Conservation (phyloP, 495 filamentous ascomycete species). For the Xylaria palmicola region DNA sequence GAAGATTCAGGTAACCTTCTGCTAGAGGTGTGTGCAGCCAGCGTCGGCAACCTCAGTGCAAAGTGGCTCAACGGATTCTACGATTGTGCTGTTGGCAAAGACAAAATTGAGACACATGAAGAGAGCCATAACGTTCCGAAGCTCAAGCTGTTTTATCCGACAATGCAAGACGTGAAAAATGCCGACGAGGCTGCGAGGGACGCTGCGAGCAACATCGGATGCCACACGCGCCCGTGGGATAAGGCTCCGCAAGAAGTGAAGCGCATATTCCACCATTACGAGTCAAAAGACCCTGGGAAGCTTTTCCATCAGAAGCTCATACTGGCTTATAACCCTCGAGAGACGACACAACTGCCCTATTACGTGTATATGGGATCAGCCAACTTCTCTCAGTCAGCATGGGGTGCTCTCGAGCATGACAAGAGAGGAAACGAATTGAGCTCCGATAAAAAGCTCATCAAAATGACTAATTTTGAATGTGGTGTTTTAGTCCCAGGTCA, state of each 20-base stretch:
- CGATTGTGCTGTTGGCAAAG: slow-evolving; percentile 20
- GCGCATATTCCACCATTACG: slow-evolving; percentile 22
- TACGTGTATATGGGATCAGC: slow-evolving; percentile 24
- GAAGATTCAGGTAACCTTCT: not conserved
- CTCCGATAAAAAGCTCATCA: slow-evolving; percentile 16
- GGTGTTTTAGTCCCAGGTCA: slow-evolving; percentile 21
- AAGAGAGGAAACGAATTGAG: slow-evolving; percentile 18
- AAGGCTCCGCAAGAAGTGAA: slow-evolving; percentile 16
- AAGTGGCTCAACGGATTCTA: slow-evolving; percentile 23
- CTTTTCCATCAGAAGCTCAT: slow-evolving; percentile 25
- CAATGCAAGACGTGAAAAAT: slow-evolving; percentile 16
- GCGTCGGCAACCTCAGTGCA: slow-evolving; percentile 20
- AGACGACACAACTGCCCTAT: slow-evolving; percentile 10
- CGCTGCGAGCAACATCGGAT: slow-evolving; percentile 21
- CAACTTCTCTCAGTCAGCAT: slow-evolving; percentile 24
- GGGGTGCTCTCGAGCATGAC: slow-evolving; percentile 20
- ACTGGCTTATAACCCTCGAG: slow-evolving; percentile 17
- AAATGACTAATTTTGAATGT: slow-evolving; percentile 23
- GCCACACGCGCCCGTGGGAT: slow-evolving; percentile 21
- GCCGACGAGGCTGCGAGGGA: slow-evolving; percentile 16
- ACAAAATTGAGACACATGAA: slow-evolving; percentile 2
- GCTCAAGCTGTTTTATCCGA: slow-evolving; percentile 23
- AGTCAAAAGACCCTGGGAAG: slow-evolving; percentile 21
- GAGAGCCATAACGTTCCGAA: slow-evolving; percentile 11
- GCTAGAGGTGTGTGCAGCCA: slow-evolving; percentile 21